Conservation (phyloP, 1,284 basidiomycete genomes). For the Filobasidium uniguttulatum region DNA sequence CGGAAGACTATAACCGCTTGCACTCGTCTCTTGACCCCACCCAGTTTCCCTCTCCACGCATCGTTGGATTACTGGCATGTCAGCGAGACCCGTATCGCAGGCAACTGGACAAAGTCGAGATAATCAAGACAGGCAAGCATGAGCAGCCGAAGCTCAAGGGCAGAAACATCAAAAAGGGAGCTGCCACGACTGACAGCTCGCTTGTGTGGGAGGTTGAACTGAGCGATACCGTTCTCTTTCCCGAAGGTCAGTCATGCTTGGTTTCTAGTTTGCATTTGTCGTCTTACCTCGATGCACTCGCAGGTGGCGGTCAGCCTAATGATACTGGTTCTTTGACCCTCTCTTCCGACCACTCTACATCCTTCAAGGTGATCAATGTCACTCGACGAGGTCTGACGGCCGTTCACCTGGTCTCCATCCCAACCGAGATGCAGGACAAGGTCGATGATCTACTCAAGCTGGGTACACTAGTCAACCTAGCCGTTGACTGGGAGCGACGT, state of each 20-base stretch:
- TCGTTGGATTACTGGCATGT: constrained; percentile 37
- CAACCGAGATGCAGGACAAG: constrained; percentile 39
- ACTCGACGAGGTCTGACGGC: constrained; percentile 55
- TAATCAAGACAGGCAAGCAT: constrained; percentile 14
- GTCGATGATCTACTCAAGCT: constrained; percentile 28
- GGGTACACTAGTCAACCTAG: constrained; percentile 46
- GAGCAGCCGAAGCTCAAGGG: constrained; percentile 8
- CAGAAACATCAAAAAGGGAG: constrained; percentile 5
- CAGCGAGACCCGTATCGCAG: constrained; percentile 36
- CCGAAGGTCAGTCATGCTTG: constrained; percentile 43
- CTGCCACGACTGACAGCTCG: constrained; percentile 9
- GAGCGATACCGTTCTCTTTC: constrained; percentile 74
- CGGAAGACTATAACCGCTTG: constrained; percentile 30
- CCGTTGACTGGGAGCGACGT: constrained; percentile 54
- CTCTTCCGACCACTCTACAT: constrained; percentile 16
- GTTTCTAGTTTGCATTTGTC: not conserved
- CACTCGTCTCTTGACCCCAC: constrained; percentile 27
- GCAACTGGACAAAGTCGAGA: constrained; percentile 19
- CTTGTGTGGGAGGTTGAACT: constrained; percentile 45
- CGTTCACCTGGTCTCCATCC: constrained; percentile 55
- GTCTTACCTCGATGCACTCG: not conserved
- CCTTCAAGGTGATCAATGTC: constrained; percentile 17
- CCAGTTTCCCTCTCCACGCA: constrained; percentile 25
- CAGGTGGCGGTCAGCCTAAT: constrained; percentile 68
- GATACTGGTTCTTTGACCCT: constrained; percentile 53